Base-by-base conservation (phyloP, 495 filamentous ascomycete genomes). In the Tuber brumale region DNA sequence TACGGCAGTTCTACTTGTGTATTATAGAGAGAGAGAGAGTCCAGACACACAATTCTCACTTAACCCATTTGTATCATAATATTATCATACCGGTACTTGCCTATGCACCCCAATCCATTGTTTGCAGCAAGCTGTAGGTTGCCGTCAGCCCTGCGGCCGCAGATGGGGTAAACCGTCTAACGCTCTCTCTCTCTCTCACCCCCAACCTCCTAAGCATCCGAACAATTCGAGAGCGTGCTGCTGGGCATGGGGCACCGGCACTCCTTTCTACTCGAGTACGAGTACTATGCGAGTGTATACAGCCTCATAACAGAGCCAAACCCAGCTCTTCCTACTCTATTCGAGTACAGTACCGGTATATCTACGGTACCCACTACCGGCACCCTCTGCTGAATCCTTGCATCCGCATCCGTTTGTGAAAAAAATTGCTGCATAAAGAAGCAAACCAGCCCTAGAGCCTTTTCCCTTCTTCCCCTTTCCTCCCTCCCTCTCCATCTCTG, bases 51-150 rank as follows among this genome's bases (percentile, higher is more conserved):
- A 78, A 42, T 78, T 76, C 76, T 70, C 69, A 57, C 70, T 48
- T 74, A 74, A 66, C 69, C 31, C 43, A 35, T 4, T 18, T 14
- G 44, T 45, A 45, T 18, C 44, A 42, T 71, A 45, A 3, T 39
- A 21, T n/a, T n/a, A n/a, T n/a, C n/a, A n/a, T n/a, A n/a, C n/a
- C n/a, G n/a, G n/a, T 74, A 37, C 61, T 31, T 70, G 69, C 75
- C 71, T 76, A 70, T 76, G 75, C 75, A 44, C 48, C 46, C 75
- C 75, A 71, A 77, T 74, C 77, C 75, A 79, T 18, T 73, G 75
- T 73, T 77, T 78, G 75, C 51, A 70, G 76, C n/a, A 74, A 77
- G 76, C 76, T 78, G 77, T 78, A 71, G 44, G 77, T 77, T 79
- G 69, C 77, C 77, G 77, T 79, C 71, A 79, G 75, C 77, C 75